These are phyloP conservation scores for Ilyonectria robusta DNA, from an alignment of 2,329 filamentous ascomycete genomes.

Conservation along the genomic window DNA sequence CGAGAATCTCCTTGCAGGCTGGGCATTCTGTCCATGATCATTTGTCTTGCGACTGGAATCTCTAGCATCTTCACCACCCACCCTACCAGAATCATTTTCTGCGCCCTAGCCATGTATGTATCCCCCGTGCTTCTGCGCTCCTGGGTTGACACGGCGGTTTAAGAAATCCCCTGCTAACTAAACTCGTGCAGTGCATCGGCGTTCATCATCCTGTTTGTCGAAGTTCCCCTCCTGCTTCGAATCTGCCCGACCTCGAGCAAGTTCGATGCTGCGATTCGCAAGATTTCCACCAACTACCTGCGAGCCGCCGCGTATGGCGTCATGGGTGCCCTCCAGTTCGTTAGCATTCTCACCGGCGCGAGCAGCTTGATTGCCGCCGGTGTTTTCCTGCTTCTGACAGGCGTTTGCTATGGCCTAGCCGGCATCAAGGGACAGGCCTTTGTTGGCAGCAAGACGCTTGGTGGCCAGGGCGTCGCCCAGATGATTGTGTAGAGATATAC, in stretches of 20 bases:
- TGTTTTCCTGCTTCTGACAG: slow-evolving; percentile 83
- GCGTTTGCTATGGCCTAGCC: slow-evolving; percentile 84
- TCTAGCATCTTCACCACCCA: slow-evolving; percentile 75
- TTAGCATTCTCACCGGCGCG: slow-evolving; percentile 76
- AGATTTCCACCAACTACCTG: slow-evolving; percentile 97
- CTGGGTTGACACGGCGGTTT: slow-evolving; percentile 4
- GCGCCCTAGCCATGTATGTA: slow-evolving; percentile 68
- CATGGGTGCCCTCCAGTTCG: slow-evolving; percentile 88
- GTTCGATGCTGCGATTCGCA: slow-evolving; percentile 92
- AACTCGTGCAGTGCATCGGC: slow-evolving; percentile 70
- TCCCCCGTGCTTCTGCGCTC: neutral
- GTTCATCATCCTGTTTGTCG: slow-evolving; percentile 85
- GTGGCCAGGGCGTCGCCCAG: slow-evolving; percentile 92
- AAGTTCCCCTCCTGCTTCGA: slow-evolving; percentile 94
- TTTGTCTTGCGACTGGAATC: slow-evolving; percentile 79
- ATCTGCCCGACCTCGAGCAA: slow-evolving; percentile 95
- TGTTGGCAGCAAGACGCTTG: slow-evolving; percentile 94
- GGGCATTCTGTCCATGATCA: slow-evolving; percentile 78
- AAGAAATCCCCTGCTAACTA: slow-evolving; percentile 46
- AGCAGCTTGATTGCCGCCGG: slow-evolving; percentile 90
- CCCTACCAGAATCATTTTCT: slow-evolving; percentile 65
- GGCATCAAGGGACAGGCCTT: slow-evolving; percentile 88
- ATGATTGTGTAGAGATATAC: slow-evolving; percentile 85
- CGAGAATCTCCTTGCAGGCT: slow-evolving; percentile 62
- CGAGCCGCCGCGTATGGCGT: slow-evolving; percentile 87